Evolutionary conservation across 352 stramenopile species (phyloP).

Genomic region (Pythium phragmitis): DNA sequence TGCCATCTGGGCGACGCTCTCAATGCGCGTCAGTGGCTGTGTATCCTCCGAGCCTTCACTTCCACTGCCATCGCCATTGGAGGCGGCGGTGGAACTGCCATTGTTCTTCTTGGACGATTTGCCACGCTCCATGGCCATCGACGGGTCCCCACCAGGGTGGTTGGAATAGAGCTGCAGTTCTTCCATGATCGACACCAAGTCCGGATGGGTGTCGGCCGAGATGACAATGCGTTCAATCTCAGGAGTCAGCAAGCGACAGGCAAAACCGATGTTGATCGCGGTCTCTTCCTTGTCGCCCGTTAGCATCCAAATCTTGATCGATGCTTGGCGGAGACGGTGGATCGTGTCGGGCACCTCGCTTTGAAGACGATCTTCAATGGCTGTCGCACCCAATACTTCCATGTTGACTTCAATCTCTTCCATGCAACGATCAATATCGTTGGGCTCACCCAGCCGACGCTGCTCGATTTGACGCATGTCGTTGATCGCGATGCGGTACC

Average conservation of each 20-base stretch:
- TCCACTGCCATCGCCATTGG: constrained; percentile 15
- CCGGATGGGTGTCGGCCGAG: constrained; percentile 69
- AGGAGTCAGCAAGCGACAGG: constrained; percentile 85
- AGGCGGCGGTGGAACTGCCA: background rate
- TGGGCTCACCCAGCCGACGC: constrained; percentile 64
- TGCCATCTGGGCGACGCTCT: constrained; percentile 55
- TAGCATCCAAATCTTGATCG: constrained; percentile 95
- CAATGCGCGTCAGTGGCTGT: constrained; percentile 51
- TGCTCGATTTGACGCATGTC: constrained; percentile 88
- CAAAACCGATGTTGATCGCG: constrained; percentile 95
- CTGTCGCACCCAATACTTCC: constrained; percentile 88
- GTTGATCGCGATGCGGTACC: constrained; percentile 76
- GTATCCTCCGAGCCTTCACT: constrained; percentile 25
- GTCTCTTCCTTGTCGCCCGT: constrained; percentile 95
- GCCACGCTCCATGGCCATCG: constrained; percentile 16
- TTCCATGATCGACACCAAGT: constrained; percentile 58
- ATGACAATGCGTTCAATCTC: constrained; percentile 92
- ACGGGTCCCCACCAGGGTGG: constrained; percentile 26
- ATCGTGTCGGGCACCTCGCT: constrained; percentile 92
- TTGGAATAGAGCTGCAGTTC: constrained; percentile 57
- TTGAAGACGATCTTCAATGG: constrained; percentile 95
- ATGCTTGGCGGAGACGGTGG: constrained; percentile 86
- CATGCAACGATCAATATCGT: constrained; percentile 81
- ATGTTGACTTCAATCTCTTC: constrained; percentile 88
- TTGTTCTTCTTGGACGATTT: constrained; percentile 17